Percentiles rank a stretch among this genome's conserved stretches.
Evolutionary conservation across 2,329 filamentous ascomycete genomes (phyloP).

Genomic region (Beauveria australis): DNA sequence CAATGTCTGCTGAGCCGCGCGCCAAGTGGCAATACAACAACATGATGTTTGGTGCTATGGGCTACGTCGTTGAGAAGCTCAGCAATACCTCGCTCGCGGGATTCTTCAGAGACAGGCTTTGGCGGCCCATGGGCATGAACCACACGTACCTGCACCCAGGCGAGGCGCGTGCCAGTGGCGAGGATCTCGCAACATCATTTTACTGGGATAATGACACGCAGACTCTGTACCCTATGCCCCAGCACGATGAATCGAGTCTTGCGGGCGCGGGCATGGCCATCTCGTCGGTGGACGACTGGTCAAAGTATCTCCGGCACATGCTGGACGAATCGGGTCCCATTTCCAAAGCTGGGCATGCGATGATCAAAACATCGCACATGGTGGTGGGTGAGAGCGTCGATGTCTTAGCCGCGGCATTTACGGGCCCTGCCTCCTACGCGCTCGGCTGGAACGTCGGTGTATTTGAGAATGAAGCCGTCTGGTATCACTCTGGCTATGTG

Average conservation of each 20-base stretch:
- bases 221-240: conserved; percentile 18
- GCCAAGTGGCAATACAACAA: conserved; percentile 39
- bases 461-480: conserved; percentile 17
- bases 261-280: conserved; percentile 37
- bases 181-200: conserved; percentile 30
- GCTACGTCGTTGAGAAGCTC: conserved; percentile 32
- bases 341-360: conserved; percentile 18
- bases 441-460: conserved; percentile 19
- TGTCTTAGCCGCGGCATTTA: conserved; percentile 13
- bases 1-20: conserved; percentile 34
- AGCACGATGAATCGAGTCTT: conserved; percentile 21
- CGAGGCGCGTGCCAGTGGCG: conserved; percentile 15
- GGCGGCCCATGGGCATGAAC: conserved; percentile 35
- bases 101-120: conserved; percentile 31
- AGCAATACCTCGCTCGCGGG: conserved; percentile 25
- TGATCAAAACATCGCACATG: conserved; percentile 19
- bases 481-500: conserved; percentile 19
- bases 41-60: conserved; percentile 36
- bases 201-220: conserved; percentile 25
- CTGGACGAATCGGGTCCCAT: conserved; percentile 21
- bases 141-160: conserved; percentile 25
- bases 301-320: conserved; percentile 26
- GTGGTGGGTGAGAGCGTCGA: conserved; percentile 6
- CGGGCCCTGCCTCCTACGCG: conserved; percentile 14
- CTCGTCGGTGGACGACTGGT: conserved; percentile 31